Evolutionary conservation across 2,329 filamentous ascomycete species (phyloP).

Genomic region (Alternaria solani): DNA sequence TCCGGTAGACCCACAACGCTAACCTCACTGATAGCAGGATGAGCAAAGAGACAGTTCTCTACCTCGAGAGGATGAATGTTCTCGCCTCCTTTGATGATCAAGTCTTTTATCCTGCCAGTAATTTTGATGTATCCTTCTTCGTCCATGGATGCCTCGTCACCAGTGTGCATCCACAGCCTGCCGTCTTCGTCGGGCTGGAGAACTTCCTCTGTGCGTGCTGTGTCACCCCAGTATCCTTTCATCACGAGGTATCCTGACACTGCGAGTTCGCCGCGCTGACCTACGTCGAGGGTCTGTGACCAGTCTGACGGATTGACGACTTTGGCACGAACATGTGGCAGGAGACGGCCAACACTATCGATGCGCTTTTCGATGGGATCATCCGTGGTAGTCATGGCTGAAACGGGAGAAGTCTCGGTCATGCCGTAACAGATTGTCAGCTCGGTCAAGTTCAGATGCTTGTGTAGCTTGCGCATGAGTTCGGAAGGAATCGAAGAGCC

Average conservation of each 20-base stretch:
- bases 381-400: conserved; percentile 78
- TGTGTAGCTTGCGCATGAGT: conserved; percentile 79
- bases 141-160: conserved; percentile 90
- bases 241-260: conserved; percentile 87
- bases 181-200: conserved; percentile 65
- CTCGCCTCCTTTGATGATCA: conserved; percentile 94
- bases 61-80: conserved; percentile 96
- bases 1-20: conserved; percentile 87
- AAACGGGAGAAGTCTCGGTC: conserved; percentile 85
- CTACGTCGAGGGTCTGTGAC: conserved; percentile 66
- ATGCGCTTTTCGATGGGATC: conserved; percentile 79
- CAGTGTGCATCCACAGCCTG: conserved; percentile 85
- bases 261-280: conserved; percentile 79
- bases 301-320: conserved; percentile 75
- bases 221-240: conserved; percentile 88
- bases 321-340: conserved; percentile 83
- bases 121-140: conserved; percentile 83
- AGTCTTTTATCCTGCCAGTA: conserved; percentile 90
- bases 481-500: conserved; percentile 84
- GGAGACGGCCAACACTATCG: conserved; percentile 76
- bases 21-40: conserved; percentile 74
- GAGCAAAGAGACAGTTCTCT: conserved; percentile 83
- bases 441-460: conserved; percentile 76
- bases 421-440: conserved; percentile 96
- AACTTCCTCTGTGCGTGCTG: conserved; percentile 72